A percentile compares a stretch with the other conserved stretches of the same genome.
Evolutionary conservation across 2,329 filamentous ascomycete genomes (phyloP).

Genomic region (Fusarium robinianum): DNA sequence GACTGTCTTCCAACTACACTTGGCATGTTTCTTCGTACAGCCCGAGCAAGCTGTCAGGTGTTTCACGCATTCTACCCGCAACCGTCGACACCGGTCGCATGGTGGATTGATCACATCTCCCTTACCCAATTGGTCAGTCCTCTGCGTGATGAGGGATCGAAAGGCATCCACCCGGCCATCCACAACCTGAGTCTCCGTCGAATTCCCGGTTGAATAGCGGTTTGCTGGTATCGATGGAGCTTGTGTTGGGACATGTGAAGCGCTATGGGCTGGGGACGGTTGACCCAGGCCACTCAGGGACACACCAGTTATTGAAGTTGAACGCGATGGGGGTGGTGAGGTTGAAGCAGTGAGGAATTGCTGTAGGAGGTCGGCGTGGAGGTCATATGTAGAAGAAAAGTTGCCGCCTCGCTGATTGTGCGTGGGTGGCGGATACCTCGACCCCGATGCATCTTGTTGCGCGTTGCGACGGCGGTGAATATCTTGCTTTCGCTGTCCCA

Average conservation of each 20-base stretch:
- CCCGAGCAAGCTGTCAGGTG: constrained; percentile 85
- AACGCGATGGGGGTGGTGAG: constrained; percentile 34
- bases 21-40: constrained; percentile 88
- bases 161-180: constrained; percentile 41
- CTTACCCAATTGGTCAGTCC: constrained; percentile 74
- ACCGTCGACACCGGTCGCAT: constrained; percentile 79
- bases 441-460: constrained; percentile 41
- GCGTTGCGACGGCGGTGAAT: constrained; percentile 36
- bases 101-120: constrained; percentile 79
- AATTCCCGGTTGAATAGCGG: constrained; percentile 22
- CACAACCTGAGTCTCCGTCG: constrained; percentile 33
- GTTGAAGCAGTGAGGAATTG: constrained; percentile 49
- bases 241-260: constrained; percentile 27
- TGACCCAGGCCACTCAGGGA: constrained; percentile 32
- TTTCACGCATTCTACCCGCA: constrained; percentile 82
- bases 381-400: constrained; percentile 47
- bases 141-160: constrained; percentile 67
- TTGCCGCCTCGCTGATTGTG: constrained; percentile 33
- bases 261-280: constrained; percentile 34
- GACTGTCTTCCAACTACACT: constrained; percentile 84
- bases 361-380: constrained; percentile 60
- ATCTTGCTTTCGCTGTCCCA: constrained; percentile 49
- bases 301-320: constrained; percentile 36
- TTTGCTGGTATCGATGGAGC: background rate
- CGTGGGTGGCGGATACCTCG: constrained; percentile 45